phyloP scores from a whole-genome alignment of 805 yeast species.

The Priceomyces carsonii region DNA sequence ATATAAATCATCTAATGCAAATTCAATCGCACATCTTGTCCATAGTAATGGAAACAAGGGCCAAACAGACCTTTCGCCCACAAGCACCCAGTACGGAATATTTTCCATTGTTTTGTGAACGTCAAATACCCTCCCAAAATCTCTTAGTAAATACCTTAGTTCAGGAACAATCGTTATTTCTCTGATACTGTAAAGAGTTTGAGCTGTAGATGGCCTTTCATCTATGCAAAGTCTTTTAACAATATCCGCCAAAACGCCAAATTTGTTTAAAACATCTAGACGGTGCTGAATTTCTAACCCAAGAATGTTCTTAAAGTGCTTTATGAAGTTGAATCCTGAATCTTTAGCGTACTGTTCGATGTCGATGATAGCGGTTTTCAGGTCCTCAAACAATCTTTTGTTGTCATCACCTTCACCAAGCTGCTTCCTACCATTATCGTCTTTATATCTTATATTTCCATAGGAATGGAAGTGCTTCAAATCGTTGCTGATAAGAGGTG shows the following conservation, averaged over 20 bases:
- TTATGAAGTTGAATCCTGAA: constrained; percentile 29
- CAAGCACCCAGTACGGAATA: constrained; percentile 83
- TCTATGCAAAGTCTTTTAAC: constrained; percentile 80
- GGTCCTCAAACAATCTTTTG: constrained; percentile 4
- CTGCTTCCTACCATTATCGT: constrained; percentile 10
- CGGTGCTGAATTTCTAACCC: constrained; percentile 85
- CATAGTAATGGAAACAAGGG: constrained; percentile 80
- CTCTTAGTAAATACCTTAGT: constrained; percentile 64
- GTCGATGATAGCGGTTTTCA: constrained; percentile 31
- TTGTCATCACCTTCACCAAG: constrained; percentile 8
- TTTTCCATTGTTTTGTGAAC: constrained; percentile 68
- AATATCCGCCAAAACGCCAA: constrained; percentile 71
- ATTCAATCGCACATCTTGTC: constrained; percentile 89
- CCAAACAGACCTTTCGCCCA: constrained; percentile 95
- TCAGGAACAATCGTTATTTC: constrained; percentile 93
- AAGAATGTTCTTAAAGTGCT: constrained; percentile 50
- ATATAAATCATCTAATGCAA: constrained; percentile 77
- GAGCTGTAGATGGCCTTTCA: constrained; percentile 73
- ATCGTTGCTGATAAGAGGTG: constrained; percentile 84
- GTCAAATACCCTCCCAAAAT: constrained; percentile 76
- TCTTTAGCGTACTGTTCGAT: constrained; percentile 34
- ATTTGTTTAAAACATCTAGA: constrained; percentile 71
- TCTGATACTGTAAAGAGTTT: constrained; percentile 57
- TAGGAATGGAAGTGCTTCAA: constrained; percentile 62
- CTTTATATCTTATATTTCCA: constrained; percentile 26